Conservation (phyloP, 129 eudicot species). For the Ambrosia artemisiifolia region DNA sequence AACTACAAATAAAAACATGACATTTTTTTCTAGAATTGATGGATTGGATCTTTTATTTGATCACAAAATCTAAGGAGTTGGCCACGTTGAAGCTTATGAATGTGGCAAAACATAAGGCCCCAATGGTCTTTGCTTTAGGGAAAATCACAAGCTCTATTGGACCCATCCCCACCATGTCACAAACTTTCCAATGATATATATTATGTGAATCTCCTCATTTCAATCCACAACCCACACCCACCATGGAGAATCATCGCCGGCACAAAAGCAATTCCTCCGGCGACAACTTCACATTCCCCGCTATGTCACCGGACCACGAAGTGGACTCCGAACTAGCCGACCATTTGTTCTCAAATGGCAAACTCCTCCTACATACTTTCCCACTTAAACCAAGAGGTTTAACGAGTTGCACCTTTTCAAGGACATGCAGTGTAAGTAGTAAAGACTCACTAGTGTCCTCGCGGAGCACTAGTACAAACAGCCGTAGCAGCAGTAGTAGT, state of each 20-base stretch:
- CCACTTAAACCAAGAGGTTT: slow-evolving; percentile 31
- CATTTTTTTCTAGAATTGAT: neutral
- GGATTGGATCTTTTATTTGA: slow-evolving; percentile 15
- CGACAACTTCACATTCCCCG: slow-evolving; percentile 59
- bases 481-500: slow-evolving; percentile 37
- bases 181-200: slow-evolving; percentile 27
- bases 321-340: slow-evolving; percentile 55
- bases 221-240: slow-evolving; percentile 20
- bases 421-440: slow-evolving; percentile 47
- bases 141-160: slow-evolving; percentile 38
- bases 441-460: slow-evolving; percentile 56
- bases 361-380: slow-evolving; percentile 59
- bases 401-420: slow-evolving; percentile 30
- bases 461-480: slow-evolving; percentile 57
- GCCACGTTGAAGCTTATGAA: slow-evolving; percentile 39
- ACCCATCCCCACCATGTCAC: slow-evolving; percentile 28
- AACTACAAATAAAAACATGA: neutral
- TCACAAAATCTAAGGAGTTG: slow-evolving; percentile 33
- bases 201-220: slow-evolving; percentile 9
- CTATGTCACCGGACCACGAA: slow-evolving; percentile 30
- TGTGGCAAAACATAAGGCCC: slow-evolving; percentile 42
- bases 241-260: slow-evolving; percentile 38
- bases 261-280: slow-evolving; percentile 37
- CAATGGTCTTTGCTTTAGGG: slow-evolving; percentile 43
- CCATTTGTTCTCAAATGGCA: slow-evolving; percentile 64